phyloP scores from a whole-genome alignment of 129 eudicot genomes.

The Flaveria trinervia region DNA sequence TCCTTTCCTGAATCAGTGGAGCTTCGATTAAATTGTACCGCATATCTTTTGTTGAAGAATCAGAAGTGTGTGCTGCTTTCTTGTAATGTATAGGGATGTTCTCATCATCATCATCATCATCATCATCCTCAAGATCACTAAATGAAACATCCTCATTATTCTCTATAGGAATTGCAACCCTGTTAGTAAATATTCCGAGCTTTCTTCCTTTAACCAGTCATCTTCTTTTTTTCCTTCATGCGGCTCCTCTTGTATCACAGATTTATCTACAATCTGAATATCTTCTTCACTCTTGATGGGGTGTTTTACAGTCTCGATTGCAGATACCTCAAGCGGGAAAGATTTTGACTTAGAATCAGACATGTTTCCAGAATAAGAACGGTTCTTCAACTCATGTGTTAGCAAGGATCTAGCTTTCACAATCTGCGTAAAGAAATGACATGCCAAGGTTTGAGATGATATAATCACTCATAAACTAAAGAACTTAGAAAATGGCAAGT shows the following conservation, averaged over 20 bases:
- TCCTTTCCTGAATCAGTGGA: constrained; percentile 38
- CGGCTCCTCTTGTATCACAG: constrained; percentile 49
- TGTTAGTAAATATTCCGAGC: constrained; percentile 44
- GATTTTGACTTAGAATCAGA: constrained; percentile 34
- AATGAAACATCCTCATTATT: constrained; percentile 86
- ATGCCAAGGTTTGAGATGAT: not conserved
- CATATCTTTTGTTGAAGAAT: constrained; percentile 48
- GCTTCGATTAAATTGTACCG: constrained; percentile 50
- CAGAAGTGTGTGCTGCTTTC: constrained; percentile 40
- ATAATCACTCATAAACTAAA: not conserved
- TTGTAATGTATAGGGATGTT: constrained; percentile 60
- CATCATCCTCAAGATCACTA: constrained; percentile 86
- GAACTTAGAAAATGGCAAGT: too few species aligned
- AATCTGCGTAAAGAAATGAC: constrained; percentile 53
- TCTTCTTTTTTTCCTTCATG: constrained; percentile 33
- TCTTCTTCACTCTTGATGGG: constrained; percentile 40
- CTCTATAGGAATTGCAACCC: constrained; percentile 46
- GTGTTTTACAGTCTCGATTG: constrained; percentile 43
- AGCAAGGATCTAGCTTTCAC: constrained; percentile 64
- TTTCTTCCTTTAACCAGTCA: constrained; percentile 89
- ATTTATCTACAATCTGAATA: constrained; percentile 57
- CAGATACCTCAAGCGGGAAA: constrained; percentile 31
- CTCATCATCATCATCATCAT: constrained; percentile 41
- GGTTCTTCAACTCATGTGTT: constrained; percentile 50
- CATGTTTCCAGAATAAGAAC: constrained; percentile 31